Conservation (phyloP, 805 yeast genomes). For the Pichia eremophila region DNA sequence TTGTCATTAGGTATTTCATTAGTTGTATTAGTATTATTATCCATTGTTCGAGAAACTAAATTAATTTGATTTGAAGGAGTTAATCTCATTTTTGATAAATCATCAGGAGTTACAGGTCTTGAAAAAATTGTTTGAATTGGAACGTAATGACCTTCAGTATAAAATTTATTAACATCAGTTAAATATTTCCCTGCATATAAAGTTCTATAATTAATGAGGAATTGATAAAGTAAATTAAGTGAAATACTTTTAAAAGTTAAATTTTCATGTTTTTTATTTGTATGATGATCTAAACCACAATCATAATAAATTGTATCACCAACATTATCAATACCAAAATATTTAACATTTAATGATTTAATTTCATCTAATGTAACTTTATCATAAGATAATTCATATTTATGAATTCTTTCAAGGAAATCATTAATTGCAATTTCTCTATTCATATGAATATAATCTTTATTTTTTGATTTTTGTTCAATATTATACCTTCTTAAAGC, state of each 20-base stretch:
- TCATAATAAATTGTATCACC: constrained; percentile 28
- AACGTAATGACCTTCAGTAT: constrained; percentile 20
- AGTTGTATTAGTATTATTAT: constrained; percentile 1
- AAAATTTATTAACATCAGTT: constrained; percentile 23
- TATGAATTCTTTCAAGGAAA: constrained; percentile 46
- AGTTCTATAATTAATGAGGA: constrained; percentile 26
- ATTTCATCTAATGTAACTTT: constrained; percentile 29
- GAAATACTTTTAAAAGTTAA: constrained; percentile 15
- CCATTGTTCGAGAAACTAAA: too few species aligned
- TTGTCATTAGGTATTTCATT: too few species aligned
- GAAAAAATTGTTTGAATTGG: constrained; percentile 17
- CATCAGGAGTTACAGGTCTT: constrained; percentile 10
- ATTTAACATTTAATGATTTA: constrained; percentile 16
- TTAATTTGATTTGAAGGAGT: neutral
- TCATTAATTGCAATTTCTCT: constrained; percentile 47
- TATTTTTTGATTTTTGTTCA: constrained; percentile 52
- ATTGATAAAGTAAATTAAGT: constrained; percentile 24
- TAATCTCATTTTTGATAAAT: neutral
- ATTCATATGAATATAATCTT: constrained; percentile 47
- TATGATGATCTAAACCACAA: constrained; percentile 21
- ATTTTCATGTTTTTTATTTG: constrained; percentile 23
- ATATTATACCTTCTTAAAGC: constrained; percentile 50
- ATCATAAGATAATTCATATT: constrained; percentile 37
- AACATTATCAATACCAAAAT: constrained; percentile 26
- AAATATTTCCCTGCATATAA: constrained; percentile 26